phyloP scores from a whole-genome alignment of 345 rosid genomes.

The Orychophragmus violaceus region DNA sequence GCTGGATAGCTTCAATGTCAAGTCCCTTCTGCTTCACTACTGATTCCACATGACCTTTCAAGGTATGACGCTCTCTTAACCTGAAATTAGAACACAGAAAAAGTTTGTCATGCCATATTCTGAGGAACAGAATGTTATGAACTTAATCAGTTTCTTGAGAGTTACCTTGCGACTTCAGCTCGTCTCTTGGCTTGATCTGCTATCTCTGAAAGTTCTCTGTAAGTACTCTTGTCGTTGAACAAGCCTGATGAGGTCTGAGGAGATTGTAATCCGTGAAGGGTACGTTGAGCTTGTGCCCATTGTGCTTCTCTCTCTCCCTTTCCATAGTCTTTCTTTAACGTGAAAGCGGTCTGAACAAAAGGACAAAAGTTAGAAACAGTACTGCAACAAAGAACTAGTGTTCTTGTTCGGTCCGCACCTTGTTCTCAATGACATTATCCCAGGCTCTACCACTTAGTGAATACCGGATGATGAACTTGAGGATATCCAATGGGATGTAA shows the following conservation, averaged over 20 bases:
- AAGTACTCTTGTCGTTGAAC: slow-evolving; percentile 51
- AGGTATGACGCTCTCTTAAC: slow-evolving; percentile 84
- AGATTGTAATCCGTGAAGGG: slow-evolving; percentile 70
- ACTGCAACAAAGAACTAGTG: neutral
- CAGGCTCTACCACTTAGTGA: slow-evolving; percentile 79
- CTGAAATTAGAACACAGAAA: slow-evolving; percentile 29
- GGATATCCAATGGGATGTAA: slow-evolving; percentile 71
- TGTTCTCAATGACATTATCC: slow-evolving; percentile 70
- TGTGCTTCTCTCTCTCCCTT: slow-evolving; percentile 82
- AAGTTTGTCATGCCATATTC: slow-evolving; percentile 1
- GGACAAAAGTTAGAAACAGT: slow-evolving; percentile 4
- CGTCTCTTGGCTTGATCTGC: slow-evolving; percentile 91
- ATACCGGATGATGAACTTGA: slow-evolving; percentile 67
- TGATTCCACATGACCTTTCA: slow-evolving; percentile 89
- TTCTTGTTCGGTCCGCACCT: slow-evolving; percentile 30
- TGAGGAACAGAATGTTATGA: neutral
- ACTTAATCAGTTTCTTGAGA: neutral
- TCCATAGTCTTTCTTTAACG: slow-evolving; percentile 82
- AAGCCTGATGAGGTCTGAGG: slow-evolving; percentile 38
- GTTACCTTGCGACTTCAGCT: slow-evolving; percentile 86
- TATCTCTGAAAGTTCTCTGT: slow-evolving; percentile 67
- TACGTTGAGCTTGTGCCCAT: slow-evolving; percentile 86
- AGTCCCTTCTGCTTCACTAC: slow-evolving; percentile 93
- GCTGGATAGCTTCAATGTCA: slow-evolving; percentile 81
- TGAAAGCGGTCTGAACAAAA: slow-evolving; percentile 71